Base-by-base conservation (phyloP, 2,329 filamentous ascomycete genomes). In the Trichoderma asperellum region DNA sequence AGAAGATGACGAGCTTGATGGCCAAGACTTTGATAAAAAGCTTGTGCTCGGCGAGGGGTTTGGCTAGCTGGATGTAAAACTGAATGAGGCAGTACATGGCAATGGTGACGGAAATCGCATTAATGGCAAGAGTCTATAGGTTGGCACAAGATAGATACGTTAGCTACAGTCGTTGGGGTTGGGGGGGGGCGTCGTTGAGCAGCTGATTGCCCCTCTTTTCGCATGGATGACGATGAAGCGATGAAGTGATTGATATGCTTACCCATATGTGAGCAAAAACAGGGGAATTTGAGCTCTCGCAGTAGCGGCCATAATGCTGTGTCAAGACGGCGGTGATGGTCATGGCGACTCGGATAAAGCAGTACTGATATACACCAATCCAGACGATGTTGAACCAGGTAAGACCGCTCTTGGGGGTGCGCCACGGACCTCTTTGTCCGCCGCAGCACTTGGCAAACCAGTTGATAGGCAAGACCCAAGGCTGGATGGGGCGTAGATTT, bases 301-400 rank as follows among this genome's bases (percentile, higher is more conserved):
- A 97, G 77, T 96, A 96, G 35, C 84, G 83, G 35, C 86, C 86
- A 72, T 87, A 86, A 68, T 89, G 86, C 78, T 97, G 88, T 0
- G 91, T 88, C 43, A 92, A 80, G 24, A 96, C 91, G 0, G 93
- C 90, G 18, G 92, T 88, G 70, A 95, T 85, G 37, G 93, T 96
- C 86, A 94, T 93, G 75, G 90, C 81, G 21, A 95, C 90, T 57
- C 92, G 88, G 72, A 95, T 88, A 75, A 95, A 89, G 81, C 92
- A 94, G 81, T 96, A 96, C 76, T 96, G 93, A 80, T 94, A 96
- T 68, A 96, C 86, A 66, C 90, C 89, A 58, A 92, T 86, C 91
- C 91, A 96, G 73, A 94, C 85, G 70, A 94, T 89, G 78, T 97
- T 97, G 81, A 96, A 96, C 92, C 92, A 96, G 0, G 93, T 96